Evolutionary conservation across 2,329 filamentous ascomycete species (phyloP).

Genomic region (Neofusicoccum laricinum): DNA sequence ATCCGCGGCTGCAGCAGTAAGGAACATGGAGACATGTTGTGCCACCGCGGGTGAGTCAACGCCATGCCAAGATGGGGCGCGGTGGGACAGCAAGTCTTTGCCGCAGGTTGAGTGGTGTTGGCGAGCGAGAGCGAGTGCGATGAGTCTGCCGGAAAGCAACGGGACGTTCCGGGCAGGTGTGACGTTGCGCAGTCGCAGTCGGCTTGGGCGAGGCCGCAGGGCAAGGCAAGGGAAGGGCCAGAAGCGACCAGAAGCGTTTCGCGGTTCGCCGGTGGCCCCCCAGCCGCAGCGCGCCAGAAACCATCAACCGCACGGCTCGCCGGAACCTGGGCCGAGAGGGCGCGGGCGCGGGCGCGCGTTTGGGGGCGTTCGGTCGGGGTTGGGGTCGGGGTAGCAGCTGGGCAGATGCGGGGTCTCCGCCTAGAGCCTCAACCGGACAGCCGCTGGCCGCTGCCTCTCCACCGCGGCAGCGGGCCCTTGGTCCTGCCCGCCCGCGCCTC

Average conservation of each 20-base stretch:
- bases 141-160: neutral
- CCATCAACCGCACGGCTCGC: neutral
- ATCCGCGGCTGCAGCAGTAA: neutral
- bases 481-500: neutral
- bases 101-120: no score
- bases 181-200: no score
- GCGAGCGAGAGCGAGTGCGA: no score
- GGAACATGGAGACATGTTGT: neutral
- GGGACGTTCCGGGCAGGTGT: no score
- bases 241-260: neutral
- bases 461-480: neutral
- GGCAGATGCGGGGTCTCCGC: neutral
- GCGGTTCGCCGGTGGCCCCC: no score
- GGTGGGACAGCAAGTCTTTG: no score
- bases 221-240: no score
- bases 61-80: neutral
- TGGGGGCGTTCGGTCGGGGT: no score
- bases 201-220: no score
- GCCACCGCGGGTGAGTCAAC: neutral
- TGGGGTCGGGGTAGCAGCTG: neutral
- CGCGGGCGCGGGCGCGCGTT: no score
- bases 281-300: no score
- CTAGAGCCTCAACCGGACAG: slow-evolving; percentile 4
- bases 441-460: neutral
- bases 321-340: neutral